A percentile compares a stretch with the other conserved stretches of the same genome.
phyloP scores from a whole-genome alignment of 768 basidiomycete species.

The Imleria badia region DNA sequence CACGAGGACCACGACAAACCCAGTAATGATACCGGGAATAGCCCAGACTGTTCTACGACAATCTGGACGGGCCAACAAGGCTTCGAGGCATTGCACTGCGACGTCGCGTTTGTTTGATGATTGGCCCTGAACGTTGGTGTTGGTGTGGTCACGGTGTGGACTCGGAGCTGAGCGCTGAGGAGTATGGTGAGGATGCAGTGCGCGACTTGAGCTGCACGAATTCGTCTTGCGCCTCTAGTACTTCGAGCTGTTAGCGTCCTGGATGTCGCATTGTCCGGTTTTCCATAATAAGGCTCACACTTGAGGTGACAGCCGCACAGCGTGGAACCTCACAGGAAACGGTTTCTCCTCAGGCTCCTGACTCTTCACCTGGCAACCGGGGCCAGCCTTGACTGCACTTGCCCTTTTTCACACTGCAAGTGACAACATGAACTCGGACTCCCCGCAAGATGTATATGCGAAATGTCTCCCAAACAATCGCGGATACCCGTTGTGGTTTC shows the following conservation, averaged over 20 bases:
- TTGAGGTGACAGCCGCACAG: too few species aligned
- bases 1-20: constrained; percentile 43
- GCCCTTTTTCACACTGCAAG: too few species aligned
- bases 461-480: too few species aligned
- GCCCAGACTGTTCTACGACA: constrained; percentile 81
- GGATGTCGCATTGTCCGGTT: constrained; percentile 2
- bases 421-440: too few species aligned
- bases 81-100: constrained; percentile 88
- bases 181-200: constrained; percentile 85
- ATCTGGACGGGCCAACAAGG: constrained; percentile 76
- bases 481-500: too few species aligned
- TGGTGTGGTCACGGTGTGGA: constrained; percentile 46
- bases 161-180: constrained; percentile 65
- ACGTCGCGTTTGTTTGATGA: constrained; percentile 78
- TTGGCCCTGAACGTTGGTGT: constrained; percentile 54
- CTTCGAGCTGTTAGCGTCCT: too few species aligned
- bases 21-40: constrained; percentile 62
- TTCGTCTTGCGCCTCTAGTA: constrained; percentile 88
- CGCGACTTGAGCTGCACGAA: constrained; percentile 94
- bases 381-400: too few species aligned
- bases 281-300: too few species aligned
- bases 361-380: too few species aligned
- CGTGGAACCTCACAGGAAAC: too few species aligned
- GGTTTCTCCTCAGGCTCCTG: too few species aligned
- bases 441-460: too few species aligned